Conservation (phyloP, 1,139 yeast species). For the Debaryomyces udenii region DNA sequence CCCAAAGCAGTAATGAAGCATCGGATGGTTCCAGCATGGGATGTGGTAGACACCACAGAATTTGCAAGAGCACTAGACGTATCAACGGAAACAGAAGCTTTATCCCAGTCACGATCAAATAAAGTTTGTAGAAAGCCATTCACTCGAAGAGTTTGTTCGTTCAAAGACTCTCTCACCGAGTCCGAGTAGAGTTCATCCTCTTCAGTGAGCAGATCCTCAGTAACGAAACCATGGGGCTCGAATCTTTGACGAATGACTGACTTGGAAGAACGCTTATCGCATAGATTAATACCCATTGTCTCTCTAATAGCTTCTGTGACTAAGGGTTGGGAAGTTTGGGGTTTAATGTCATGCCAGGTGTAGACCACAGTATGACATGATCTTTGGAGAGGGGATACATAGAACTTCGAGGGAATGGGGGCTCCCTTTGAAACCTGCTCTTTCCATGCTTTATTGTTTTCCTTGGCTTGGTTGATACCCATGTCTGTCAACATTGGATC, state of each 20-base stretch:
- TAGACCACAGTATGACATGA: constrained; percentile 59
- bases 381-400: constrained; percentile 69
- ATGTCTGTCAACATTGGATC: constrained; percentile 65
- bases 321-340: constrained; percentile 28
- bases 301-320: constrained; percentile 71
- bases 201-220: constrained; percentile 51
- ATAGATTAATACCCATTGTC: constrained; percentile 65
- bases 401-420: constrained; percentile 59
- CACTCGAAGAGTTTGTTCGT: constrained; percentile 52
- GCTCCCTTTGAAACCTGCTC: constrained; percentile 52
- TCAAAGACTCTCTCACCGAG: constrained; percentile 52
- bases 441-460: constrained; percentile 49
- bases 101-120: constrained; percentile 38
- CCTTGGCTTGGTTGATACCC: constrained; percentile 54
- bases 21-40: constrained; percentile 66
- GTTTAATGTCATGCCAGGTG: constrained; percentile 53
- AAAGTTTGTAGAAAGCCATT: constrained; percentile 49
- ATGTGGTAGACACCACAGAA: constrained; percentile 51
- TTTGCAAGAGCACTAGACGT: constrained; percentile 25
- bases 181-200: constrained; percentile 48
- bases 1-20: constrained; percentile 53
- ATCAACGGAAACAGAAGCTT: constrained; percentile 22
- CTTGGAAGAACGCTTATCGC: constrained; percentile 62
- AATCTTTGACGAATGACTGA: constrained; percentile 40
- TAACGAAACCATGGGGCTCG: constrained; percentile 36